Evolutionary conservation across 1,284 basidiomycete genomes (phyloP).

Genomic region (Coniferiporia weirii): DNA sequence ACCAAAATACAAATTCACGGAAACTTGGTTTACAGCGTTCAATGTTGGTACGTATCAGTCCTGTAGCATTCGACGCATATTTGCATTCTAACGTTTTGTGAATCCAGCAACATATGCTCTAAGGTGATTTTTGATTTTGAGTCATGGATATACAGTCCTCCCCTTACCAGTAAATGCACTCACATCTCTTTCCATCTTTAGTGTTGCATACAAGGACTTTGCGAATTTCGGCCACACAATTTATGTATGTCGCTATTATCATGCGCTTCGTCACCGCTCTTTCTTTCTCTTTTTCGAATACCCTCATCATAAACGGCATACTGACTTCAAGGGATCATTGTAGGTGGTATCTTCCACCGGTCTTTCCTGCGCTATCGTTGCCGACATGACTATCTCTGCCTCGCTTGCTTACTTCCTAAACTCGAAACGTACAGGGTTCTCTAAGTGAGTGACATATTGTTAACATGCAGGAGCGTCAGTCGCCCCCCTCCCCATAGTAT

Average conservation of each 20-base stretch:
- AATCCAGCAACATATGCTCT: background rate
- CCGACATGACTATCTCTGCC: background rate
- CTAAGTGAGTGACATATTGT: constrained; percentile 1
- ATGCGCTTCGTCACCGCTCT: too few relatives aligned
- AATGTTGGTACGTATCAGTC: background rate
- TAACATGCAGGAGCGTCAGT: too few relatives aligned
- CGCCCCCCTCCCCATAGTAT: background rate
- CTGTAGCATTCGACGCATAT: background rate
- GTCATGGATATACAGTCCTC: background rate
- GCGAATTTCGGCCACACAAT: constrained; percentile 1
- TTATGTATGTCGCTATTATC: background rate
- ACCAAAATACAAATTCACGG: background rate
- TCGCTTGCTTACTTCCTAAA: constrained; percentile 2
- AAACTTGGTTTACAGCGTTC: background rate
- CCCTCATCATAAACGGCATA: background rate
- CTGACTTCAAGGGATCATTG: background rate
- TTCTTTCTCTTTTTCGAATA: background rate
- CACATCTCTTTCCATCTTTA: background rate
- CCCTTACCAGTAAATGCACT: background rate
- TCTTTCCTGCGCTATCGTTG: background rate
- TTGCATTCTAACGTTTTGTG: background rate
- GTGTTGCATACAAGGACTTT: background rate
- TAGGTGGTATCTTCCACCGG: constrained; percentile 2
- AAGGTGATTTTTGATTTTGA: background rate
- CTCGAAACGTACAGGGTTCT: background rate